Percentiles rank a stretch among this genome's conserved stretches.
Evolutionary conservation across 148 eudicot species (phyloP).

Genomic region (Silene conica): DNA sequence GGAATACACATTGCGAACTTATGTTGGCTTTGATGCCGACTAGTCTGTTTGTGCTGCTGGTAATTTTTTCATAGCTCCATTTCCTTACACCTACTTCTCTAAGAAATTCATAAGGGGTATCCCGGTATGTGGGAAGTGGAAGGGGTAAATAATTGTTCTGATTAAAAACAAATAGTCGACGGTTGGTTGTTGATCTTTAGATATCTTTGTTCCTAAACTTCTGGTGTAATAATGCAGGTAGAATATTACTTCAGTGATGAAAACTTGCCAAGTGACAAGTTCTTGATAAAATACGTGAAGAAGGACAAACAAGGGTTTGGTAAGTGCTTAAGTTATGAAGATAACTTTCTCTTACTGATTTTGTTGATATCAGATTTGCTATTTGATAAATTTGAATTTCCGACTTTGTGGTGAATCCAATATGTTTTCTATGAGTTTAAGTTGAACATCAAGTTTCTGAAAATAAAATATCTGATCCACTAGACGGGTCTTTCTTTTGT

Average conservation of each 20-base stretch:
- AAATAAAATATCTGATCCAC: not conserved
- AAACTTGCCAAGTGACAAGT: conserved; percentile 74
- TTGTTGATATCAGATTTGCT: conserved; percentile 5
- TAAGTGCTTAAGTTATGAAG: conserved; percentile 20
- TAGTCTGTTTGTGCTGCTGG: no score
- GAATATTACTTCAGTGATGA: conserved; percentile 91
- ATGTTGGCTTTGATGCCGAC: no score
- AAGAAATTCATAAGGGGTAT: no score
- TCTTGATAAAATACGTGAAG: conserved; percentile 59
- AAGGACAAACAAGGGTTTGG: conserved; percentile 69
- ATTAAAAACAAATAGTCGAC: no score
- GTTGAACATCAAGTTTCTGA: not conserved
- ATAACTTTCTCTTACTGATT: not conserved
- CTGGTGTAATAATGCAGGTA: conserved; percentile 49
- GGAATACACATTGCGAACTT: no score
- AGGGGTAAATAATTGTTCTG: no score
- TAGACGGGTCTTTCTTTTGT: not conserved
- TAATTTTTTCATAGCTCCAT: no score
- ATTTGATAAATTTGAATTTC: not conserved
- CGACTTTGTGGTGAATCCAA: not conserved
- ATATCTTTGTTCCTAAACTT: not conserved
- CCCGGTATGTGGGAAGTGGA: not conserved
- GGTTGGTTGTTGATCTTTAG: not conserved
- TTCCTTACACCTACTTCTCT: no score
- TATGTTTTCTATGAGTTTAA: not conserved